Evolutionary conservation across 1,139 yeast species (phyloP), one percentile per base, ranked within the genome.

Genomic region (Yamadazyma diospyri): DNA sequence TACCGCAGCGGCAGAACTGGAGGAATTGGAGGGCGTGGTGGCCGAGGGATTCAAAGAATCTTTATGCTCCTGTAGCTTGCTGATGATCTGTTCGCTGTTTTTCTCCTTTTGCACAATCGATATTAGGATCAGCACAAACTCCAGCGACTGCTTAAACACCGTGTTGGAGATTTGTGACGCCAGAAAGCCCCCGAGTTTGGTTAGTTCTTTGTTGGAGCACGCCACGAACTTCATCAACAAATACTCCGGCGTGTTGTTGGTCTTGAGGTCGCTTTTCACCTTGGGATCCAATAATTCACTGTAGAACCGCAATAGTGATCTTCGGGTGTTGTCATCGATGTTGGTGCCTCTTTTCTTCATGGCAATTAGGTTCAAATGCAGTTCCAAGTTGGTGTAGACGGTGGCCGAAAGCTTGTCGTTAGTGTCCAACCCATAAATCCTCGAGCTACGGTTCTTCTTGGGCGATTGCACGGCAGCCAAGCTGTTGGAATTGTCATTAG

Each of bases 221-320:
- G 80, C 69, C 14, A 81, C 74, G 51, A 83, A 85, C 51, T 72
- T 67, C 64, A 81, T 73, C 6, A 84, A 72, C 33, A 84, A 59
- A 37, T 78, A 82, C 43, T 81, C 89, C 1, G 79, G 75, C 23
- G 74, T 68, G 25, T 64, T 62, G 36, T 69, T 64, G 15, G 68
- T 52, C 26, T 58, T 41, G 25, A 65, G 43, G 16, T 71, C 76
- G 13, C 52, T 46, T 40, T 68, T 61, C 32, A 64, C 62, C 2
- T 43, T 36, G 0, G 84, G 79, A 30, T 74, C 77, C 26, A 81
- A 57, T 16, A 79, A 48, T 33, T 78, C 81, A 36, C 81, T 78
- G 49, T 81, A 81, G 40, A 81, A 68, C 24, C 85, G 67, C 20
- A 83, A 54, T 26, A 81, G 64, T 11, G 69, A 64, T 33, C 74